Evolutionary conservation across 2,329 filamentous ascomycete species (phyloP), one percentile per base, ranked within the genome.

Genomic region (Cladosporium sp.): DNA sequence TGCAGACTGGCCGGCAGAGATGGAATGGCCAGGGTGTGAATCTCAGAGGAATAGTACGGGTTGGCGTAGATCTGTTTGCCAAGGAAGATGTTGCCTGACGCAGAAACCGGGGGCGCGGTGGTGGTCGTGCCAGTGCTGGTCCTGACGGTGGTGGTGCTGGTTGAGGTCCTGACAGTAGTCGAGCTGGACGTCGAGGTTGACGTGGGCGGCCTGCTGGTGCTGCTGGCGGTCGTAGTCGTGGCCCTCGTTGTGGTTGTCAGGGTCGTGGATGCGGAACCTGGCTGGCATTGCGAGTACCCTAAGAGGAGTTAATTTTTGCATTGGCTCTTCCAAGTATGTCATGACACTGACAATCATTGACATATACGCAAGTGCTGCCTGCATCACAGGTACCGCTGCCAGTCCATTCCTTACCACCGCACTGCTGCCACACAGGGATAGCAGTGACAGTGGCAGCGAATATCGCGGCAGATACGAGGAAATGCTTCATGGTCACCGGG

Each of bases 1-100:
- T 75, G 75, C 62, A 78, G 69, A 19, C 79, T 72, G 4, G 77
- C 74, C 8, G 78, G 78, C 53, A 88, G 68, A 13, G 78, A 80
- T 7, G 85, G 84, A 17, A 87, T 77, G 7, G 85, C 85, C 15
- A 76, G 68, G 30, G 64, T 74, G 50, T 73, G 71, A 30, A 80
- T 72, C 56, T 80, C 76, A 3, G 75, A 75, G 3, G 76, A 69
- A 62, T 80, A 80, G 64, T 75, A 78, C 3, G 74, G 69, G 57
- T 79, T 79, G 24, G 70, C 72, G 53, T 78, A 79, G 41, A 76
- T 70, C 53, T 73, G 67, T 52, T 74, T 71, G 17, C 75, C 32
- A 8, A 66, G 65, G 52, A 79, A 77, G 0, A 75, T 74, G 58
- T 80, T 80, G 24, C 80, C 82, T 12, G 74, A 66, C 58, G 70